Evolutionary conservation across 2,329 filamentous ascomycete genomes (phyloP).

Genomic region (Ploettnerulaceae sp.): DNA sequence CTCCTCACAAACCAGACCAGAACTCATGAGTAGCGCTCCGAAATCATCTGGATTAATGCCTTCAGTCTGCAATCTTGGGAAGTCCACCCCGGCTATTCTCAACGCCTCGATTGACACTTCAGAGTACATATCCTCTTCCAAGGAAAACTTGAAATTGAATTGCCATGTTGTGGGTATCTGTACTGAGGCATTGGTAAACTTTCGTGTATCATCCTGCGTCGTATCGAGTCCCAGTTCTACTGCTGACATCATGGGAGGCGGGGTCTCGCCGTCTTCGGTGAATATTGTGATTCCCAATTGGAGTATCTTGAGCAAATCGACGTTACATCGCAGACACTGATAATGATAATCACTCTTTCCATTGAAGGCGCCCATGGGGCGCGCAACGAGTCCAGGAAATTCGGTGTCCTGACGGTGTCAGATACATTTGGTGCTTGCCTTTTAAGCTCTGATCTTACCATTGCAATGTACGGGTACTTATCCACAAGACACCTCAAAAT

Average conservation of each 20-base stretch:
- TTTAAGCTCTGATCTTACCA: conserved; percentile 58
- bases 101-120: conserved; percentile 91
- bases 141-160: conserved; percentile 96
- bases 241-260: conserved; percentile 58
- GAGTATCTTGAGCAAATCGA: conserved; percentile 95
- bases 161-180: conserved; percentile 90
- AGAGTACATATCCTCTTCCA: conserved; percentile 96
- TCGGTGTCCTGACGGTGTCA: conserved; percentile 72
- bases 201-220: conserved; percentile 39
- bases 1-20: conserved; percentile 81
- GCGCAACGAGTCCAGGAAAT: conserved; percentile 94
- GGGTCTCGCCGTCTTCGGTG: conserved; percentile 82
- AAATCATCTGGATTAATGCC: conserved; percentile 90
- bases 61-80: conserved; percentile 74
- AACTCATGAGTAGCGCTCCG: conserved; percentile 83
- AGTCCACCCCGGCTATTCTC: conserved; percentile 88
- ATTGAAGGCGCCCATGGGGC: conserved; percentile 90
- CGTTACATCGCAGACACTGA: conserved; percentile 93
- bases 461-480: conserved; percentile 92
- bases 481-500: conserved; percentile 77
- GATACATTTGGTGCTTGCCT: conserved; percentile 13
- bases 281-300: conserved; percentile 94
- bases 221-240: conserved; percentile 37
- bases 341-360: conserved; percentile 98
- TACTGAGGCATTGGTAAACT: conserved; percentile 40